A percentile compares a stretch with the other conserved stretches of the same genome.
Conservation (phyloP, 2,329 filamentous ascomycete species). For the Ceratocystiopsis brevicomis region DNA sequence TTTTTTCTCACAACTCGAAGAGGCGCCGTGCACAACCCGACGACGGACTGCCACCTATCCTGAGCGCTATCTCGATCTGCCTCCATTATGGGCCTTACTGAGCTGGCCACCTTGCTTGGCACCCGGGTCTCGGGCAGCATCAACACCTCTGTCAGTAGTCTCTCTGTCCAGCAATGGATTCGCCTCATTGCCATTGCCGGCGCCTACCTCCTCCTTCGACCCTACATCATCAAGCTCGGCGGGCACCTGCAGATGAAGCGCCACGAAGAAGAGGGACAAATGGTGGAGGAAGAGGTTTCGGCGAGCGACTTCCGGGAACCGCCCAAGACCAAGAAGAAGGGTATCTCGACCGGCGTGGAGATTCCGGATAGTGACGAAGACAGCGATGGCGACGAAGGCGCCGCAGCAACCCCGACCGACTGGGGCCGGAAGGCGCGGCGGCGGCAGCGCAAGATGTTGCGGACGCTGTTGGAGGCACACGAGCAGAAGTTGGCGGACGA, state of each 20-base stretch:
- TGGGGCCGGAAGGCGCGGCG: constrained; percentile 56
- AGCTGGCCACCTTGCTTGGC: constrained; percentile 11
- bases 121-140: constrained; percentile 29
- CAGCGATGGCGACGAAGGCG: constrained; percentile 11
- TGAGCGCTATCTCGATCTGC: background rate
- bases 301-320: constrained; percentile 39
- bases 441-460: constrained; percentile 48
- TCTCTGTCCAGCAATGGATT: constrained; percentile 38
- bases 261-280: constrained; percentile 39
- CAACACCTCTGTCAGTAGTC: constrained; percentile 26
- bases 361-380: constrained; percentile 21
- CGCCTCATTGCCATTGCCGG: constrained; percentile 54
- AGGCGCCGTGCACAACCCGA: too few relatives aligned
- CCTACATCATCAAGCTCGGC: constrained; percentile 52
- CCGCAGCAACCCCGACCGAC: constrained; percentile 22
- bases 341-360: constrained; percentile 22
- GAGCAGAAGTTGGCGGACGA: constrained; percentile 37
- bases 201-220: constrained; percentile 54
- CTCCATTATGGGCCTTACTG: constrained; percentile 13
- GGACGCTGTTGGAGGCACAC: constrained; percentile 42
- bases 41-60: too few relatives aligned
- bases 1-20: too few relatives aligned
- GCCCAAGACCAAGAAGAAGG: constrained; percentile 25
- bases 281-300: constrained; percentile 31
- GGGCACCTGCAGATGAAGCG: constrained; percentile 43